Conservation (phyloP, 2,329 filamentous ascomycete genomes). For the Fusarium papillatum region DNA sequence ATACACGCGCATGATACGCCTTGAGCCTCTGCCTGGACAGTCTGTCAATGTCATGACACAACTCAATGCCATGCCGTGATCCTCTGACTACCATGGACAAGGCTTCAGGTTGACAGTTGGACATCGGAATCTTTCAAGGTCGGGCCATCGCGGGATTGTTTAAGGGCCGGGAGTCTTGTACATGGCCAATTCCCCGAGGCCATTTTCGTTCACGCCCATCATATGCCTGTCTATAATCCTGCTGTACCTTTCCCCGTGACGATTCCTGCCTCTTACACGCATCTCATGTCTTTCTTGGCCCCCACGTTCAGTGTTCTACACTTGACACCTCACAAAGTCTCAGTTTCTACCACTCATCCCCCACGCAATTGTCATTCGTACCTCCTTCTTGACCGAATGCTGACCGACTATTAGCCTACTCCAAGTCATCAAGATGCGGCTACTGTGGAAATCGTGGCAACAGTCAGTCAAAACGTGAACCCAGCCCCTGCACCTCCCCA, state of each 20-base stretch:
- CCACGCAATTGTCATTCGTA: slow-evolving; percentile 32
- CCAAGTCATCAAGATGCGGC: slow-evolving; percentile 64
- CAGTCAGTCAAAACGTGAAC: slow-evolving; percentile 64
- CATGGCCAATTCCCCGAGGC: neutral
- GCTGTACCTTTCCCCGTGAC: neutral
- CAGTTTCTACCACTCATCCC: slow-evolving; percentile 34
- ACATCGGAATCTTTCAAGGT: neutral
- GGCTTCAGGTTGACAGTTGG: neutral
- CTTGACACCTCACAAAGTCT: slow-evolving; percentile 24
- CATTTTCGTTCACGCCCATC: neutral
- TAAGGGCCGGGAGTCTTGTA: neutral
- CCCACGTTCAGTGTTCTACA: slow-evolving; percentile 25
- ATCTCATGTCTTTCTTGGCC: slow-evolving; percentile 9
- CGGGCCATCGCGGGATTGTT: neutral
- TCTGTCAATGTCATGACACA: neutral
- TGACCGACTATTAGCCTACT: slow-evolving; percentile 58
- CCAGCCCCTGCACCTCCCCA: slow-evolving; percentile 19
- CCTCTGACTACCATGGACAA: neutral
- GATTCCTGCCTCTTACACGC: neutral
- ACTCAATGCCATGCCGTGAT: neutral
- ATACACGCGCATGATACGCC: neutral
- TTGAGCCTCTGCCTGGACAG: neutral
- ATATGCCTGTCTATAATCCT: neutral
- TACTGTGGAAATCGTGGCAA: slow-evolving; percentile 64
- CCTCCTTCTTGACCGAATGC: slow-evolving; percentile 24